A percentile compares a stretch with the other conserved stretches of the same genome.
Conservation (phyloP, 2,329 filamentous ascomycete genomes). For the Xenoacremonium recifei region DNA sequence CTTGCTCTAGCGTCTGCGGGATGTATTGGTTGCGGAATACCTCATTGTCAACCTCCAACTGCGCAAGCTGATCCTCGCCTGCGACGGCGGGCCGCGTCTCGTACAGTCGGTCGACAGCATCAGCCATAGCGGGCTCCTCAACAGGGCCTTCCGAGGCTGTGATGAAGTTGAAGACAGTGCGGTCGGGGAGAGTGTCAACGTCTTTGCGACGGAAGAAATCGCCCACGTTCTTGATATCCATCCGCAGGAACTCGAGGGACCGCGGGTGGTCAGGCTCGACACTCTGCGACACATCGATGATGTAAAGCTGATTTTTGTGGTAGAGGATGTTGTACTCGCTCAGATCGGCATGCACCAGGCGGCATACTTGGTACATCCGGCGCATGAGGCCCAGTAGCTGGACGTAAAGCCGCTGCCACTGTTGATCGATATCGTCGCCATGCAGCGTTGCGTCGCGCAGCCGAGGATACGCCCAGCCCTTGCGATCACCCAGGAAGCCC, state of each 20-base stretch:
- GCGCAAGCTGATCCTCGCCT: slow-evolving; percentile 51
- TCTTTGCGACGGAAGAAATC: slow-evolving; percentile 89
- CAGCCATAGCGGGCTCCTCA: slow-evolving; percentile 59
- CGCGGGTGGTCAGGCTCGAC: slow-evolving; percentile 96
- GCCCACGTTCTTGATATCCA: slow-evolving; percentile 97
- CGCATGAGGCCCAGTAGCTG: slow-evolving; percentile 88
- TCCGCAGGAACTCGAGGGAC: slow-evolving; percentile 88
- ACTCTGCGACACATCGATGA: slow-evolving; percentile 97
- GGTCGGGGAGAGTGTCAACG: slow-evolving; percentile 77
- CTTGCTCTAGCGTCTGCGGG: slow-evolving; percentile 90
- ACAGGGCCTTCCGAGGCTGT: slow-evolving; percentile 59
- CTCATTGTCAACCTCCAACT: slow-evolving; percentile 77
- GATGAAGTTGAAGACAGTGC: slow-evolving; percentile 81
- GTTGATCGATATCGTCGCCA: slow-evolving; percentile 64
- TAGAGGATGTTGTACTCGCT: slow-evolving; percentile 98
- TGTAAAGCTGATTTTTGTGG: slow-evolving; percentile 76
- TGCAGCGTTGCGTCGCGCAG: slow-evolving; percentile 81
- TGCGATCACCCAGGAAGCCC: slow-evolving; percentile 85
- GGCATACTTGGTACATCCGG: slow-evolving; percentile 87
- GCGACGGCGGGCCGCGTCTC: slow-evolving; percentile 49
- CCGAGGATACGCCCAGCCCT: slow-evolving; percentile 84
- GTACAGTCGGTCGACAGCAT: slow-evolving; percentile 67
- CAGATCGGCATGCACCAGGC: slow-evolving; percentile 90
- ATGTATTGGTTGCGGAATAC: slow-evolving; percentile 97
- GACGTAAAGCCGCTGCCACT: slow-evolving; percentile 77